Base-by-base conservation (phyloP, 345 rosid species). In the Populus davidiana region DNA sequence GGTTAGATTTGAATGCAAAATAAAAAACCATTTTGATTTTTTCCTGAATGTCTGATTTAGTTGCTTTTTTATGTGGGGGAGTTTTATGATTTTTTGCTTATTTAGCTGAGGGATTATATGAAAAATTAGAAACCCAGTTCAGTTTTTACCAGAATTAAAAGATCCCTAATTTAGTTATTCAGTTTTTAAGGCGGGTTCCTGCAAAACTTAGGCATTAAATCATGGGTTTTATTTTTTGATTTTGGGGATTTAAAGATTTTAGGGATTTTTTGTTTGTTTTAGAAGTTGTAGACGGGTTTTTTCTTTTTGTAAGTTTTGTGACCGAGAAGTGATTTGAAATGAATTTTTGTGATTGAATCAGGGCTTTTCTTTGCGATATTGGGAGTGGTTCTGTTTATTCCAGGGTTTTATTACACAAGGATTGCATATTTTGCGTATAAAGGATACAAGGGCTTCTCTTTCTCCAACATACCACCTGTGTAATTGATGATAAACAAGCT, bases 391-490 rank as follows among this genome's bases (percentile, higher is more conserved):
- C 80, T 95, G 87, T 95, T 95, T 79, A 91, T 93, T 52, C 99
- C 99, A 0, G 99, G 99, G 47, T 95, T 88, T 80, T 95, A 95
- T 77, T 95, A 95, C 33, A 91, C 99, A 0, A 85, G 99, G 87
- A 90, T 95, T 9, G 98, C 99, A 0, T 95, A 93, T 80, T 95
- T 93, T 78, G 99, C 99, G 1, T 93, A 93, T 79, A 95, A 95
- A 81, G 99, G 99, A 61, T 95, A 93, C 89, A 88, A 88, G 83
- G 99, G 99, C 70, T 95, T 95, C 89, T 95, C 99, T 68, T 95
- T 95, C 82, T 80, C 93, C 85, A 95, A 89, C 83, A 95, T 93
- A 67, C 99, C 99, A 0, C 88, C 99, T 5, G 97, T 94, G 35
- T 94, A 73, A 41, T 21, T 79, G 38, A 33, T 21, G 65, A 17